Conservation (phyloP, 768 basidiomycete genomes). For the Lactifluus hygrophoroides region DNA sequence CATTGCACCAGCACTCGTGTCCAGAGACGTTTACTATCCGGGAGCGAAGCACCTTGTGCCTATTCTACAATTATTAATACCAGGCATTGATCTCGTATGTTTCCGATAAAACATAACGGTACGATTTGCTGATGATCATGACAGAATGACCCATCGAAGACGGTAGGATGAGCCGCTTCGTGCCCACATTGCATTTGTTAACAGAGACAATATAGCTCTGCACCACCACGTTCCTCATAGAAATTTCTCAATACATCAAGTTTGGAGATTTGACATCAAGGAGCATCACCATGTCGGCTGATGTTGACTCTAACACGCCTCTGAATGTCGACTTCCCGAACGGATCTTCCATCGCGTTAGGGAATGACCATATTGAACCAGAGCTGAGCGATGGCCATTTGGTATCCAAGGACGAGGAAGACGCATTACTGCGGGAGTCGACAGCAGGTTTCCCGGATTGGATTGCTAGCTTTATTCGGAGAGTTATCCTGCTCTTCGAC, state of each 20-base stretch:
- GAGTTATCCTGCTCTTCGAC: conserved; percentile 73
- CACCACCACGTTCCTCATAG: conserved; percentile 66
- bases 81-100: conserved; percentile 78
- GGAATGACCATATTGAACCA: conserved; percentile 22
- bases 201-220: conserved; percentile 41
- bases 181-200: not conserved
- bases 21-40: conserved; percentile 66
- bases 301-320: conserved; percentile 21
- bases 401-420: conserved; percentile 59
- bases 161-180: conserved; percentile 35
- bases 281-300: conserved; percentile 17
- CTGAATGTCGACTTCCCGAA: conserved; percentile 13
- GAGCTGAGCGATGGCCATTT: conserved; percentile 26
- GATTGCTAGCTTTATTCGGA: conserved; percentile 71
- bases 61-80: conserved; percentile 72
- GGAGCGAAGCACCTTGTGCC: conserved; percentile 78
- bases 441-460: conserved; percentile 74
- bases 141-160: conserved; percentile 74
- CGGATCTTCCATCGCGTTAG: conserved; percentile 25
- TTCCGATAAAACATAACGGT: not conserved
- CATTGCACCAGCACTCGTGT: conserved; percentile 73
- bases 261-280: conserved; percentile 51
- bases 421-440: conserved; percentile 58
- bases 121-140: not conserved
- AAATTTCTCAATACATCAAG: conserved; percentile 67